A percentile compares a stretch with the other conserved stretches of the same genome.
phyloP scores from a whole-genome alignment of 179 eudicot genomes.

The Amaranthus tricolor region DNA sequence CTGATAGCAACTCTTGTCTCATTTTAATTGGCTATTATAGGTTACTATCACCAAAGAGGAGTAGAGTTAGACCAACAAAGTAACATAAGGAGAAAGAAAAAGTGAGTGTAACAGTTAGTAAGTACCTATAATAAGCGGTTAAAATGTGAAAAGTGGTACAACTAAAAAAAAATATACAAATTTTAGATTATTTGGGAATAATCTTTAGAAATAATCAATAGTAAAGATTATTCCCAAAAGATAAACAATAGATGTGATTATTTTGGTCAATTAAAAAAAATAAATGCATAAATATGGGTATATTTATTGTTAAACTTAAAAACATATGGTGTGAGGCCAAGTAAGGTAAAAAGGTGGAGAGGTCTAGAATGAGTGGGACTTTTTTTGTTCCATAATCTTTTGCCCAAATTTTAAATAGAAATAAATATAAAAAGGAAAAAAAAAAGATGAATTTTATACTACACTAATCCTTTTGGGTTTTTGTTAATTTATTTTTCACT shows the following conservation, averaged over 20 bases:
- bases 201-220: no score
- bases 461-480: neutral
- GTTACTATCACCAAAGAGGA: no score
- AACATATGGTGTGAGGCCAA: constrained; percentile 24
- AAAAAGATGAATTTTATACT: neutral
- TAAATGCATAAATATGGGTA: neutral
- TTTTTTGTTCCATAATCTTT: neutral
- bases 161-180: no score
- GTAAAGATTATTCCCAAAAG: no score
- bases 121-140: no score
- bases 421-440: neutral
- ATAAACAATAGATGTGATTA: neutral
- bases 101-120: no score
- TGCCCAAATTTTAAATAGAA: neutral
- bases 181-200: no score
- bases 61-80: no score
- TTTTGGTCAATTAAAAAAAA: neutral
- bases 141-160: no score
- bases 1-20: no score
- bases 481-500: neutral
- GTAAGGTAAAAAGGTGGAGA: constrained; percentile 23
- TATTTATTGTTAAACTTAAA: neutral
- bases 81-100: neutral
- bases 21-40: no score
- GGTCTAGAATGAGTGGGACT: constrained; percentile 21